Evolutionary conservation across 2,329 filamentous ascomycete genomes (phyloP), one percentile per base, ranked within the genome.

Genomic region (Westerdykella sp.): DNA sequence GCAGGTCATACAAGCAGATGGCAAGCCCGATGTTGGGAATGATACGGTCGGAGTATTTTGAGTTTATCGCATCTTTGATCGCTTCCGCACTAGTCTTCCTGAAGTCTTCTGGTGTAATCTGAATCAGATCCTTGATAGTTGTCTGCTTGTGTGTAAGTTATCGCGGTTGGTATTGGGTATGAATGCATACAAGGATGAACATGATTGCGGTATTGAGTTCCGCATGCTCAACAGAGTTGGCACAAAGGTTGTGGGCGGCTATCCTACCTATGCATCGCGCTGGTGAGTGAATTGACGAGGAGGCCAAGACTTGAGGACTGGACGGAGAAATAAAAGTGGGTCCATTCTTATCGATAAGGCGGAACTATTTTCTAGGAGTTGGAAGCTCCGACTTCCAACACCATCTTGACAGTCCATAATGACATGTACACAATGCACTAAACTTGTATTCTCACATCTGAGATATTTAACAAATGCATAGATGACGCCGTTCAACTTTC

Each of bases 21-120:
- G 89, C 96, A 4, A 98, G 81, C 10, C 93, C 93, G 46, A 97
- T 83, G 62, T 93, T 93, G 64, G 95, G 91, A 48, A 98, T 88
- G 89, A 87, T 84, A 69, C 91, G 93, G 71, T 98, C 96, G 46
- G 91, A 83, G 68, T 96, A 98, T 70, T 98, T 98, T 50, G 83
- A 78, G 66, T 98, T 97, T 71, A 98, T 93, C 59, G 93, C 93
- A 71, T 98, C 90, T 69, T 96, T 89, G 50, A 98, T 87, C 1
- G 89, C 88, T 50, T 89, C 79, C 25, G 81, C 78, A 60, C 87
- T 94, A 47, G 81, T 76, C 68, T 93, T 93, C 48, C 82, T 78
- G 63, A 97, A 95, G 63, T 96, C 87, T 59, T 87, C 80, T 1
- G 93, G 93, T 25, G 80, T 78, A 70, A 98, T 94, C 69, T 95